phyloP scores from a whole-genome alignment of 345 rosid genomes.

The Hibiscus tridactylites region DNA sequence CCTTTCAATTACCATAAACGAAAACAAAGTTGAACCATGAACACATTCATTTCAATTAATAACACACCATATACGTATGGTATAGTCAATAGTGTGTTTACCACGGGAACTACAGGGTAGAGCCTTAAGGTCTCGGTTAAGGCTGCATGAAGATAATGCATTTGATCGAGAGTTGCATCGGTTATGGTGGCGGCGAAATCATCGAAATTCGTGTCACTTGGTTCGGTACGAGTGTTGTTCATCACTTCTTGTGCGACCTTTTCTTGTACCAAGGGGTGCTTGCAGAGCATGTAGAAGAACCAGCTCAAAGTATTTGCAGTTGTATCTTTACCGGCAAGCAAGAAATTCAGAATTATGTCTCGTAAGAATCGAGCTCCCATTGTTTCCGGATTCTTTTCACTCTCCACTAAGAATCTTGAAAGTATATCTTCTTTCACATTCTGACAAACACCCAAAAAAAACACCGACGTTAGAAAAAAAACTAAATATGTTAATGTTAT shows the following conservation, averaged over 20 bases:
- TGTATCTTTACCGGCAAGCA: constrained; percentile 72
- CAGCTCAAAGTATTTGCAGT: constrained; percentile 54
- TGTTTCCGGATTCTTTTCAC: constrained; percentile 43
- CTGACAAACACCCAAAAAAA: constrained; percentile 13
- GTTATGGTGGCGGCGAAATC: constrained; percentile 35
- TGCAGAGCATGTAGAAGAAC: constrained; percentile 73
- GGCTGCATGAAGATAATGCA: constrained; percentile 63
- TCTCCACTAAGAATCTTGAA: constrained; percentile 54
- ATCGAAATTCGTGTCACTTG: constrained; percentile 16
- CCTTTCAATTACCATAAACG: constrained; percentile 19
- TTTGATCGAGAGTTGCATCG: constrained; percentile 37
- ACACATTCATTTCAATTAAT: neutral
- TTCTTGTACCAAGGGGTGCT: constrained; percentile 65
- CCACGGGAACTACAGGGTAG: neutral
- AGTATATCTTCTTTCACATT: constrained; percentile 56
- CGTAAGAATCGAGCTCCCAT: constrained; percentile 53
- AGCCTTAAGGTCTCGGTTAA: neutral
- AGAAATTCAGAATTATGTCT: constrained; percentile 61
- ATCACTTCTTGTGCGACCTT: constrained; percentile 48
- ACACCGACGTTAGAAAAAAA: neutral
- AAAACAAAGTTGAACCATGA: neutral
- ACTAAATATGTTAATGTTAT: too few species aligned
- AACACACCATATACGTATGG: too few species aligned
- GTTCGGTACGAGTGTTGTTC: constrained; percentile 23
- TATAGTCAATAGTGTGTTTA: neutral